Evolutionary conservation across 2,329 filamentous ascomycete genomes (phyloP), one percentile per base, ranked within the genome.

Genomic region (Aspergillus intermedius): DNA sequence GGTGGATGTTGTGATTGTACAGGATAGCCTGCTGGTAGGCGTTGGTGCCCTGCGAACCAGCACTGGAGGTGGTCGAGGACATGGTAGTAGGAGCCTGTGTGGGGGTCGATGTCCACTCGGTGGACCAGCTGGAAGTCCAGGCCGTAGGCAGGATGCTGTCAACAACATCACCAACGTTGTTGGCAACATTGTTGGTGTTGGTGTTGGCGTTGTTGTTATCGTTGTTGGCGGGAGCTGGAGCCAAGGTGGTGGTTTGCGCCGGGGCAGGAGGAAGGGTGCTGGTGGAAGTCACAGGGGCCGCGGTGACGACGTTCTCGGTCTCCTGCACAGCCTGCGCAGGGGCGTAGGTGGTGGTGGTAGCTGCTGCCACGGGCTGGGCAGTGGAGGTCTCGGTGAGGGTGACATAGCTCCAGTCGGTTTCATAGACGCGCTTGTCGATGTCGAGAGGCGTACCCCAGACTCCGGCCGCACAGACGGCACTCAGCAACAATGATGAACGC

Each of bases 1-100:
- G 91, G 73, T 93, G 88, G 46, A 85, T 62, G 74, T 96, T 96
- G 83, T 97, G 93, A 66, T 88, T 81, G 60, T 83, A 75, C 44
- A 91, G 60, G 39, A 73, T 58, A 15, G 55, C 48, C 25, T 57
- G 49, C 52, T 72, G 65, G 57, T 71, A 70, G 25, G 60, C 53
- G 46, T 56, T 58, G 48, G 49, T 53, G 25, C 56, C 19, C 13
- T 61, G 54, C 12, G 72, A 70, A 7, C 68, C 64, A 48, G 74
- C 72, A 35, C 75, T 54, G 0, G 69, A 68, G 49, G 75, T 73
- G 3, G 66, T 51, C 8, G 65, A 57, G 19, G 65, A 51, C n/a
- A 53, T 45, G 28, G 49, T 30, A 22, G 51, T 10, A 10, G 44
- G 28, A 23, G 19, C 70, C 68, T 21, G 37, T 9, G 25, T 40